Percentiles rank a stretch among this genome's conserved stretches.
Conservation (phyloP, 805 yeast species). For the Tetrapisispora phaffii region DNA sequence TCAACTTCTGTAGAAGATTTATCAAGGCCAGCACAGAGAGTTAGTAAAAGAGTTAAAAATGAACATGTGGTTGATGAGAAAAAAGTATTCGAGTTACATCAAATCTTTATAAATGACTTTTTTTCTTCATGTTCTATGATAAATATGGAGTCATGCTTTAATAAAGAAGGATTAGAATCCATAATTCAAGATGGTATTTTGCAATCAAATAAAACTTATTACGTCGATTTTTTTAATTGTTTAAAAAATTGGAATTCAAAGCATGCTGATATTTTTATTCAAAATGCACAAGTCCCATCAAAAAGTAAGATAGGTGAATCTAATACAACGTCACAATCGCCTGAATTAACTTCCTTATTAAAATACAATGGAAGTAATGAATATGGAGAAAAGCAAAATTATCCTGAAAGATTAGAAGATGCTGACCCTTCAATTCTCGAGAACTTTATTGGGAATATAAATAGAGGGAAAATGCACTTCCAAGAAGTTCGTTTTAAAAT, state of each 20-base stretch:
- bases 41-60: conserved; percentile 34
- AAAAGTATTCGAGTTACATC: conserved; percentile 8
- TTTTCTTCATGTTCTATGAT: conserved; percentile 2
- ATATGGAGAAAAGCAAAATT: conserved; percentile 6
- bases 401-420: conserved; percentile 5
- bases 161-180: conserved; percentile 2
- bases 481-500: conserved; percentile 32
- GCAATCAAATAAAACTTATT: not conserved
- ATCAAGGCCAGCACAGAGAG: conserved; percentile 25
- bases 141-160: conserved; percentile 6
- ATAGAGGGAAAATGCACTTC: conserved; percentile 26
- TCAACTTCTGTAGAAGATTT: conserved; percentile 12
- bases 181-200: not conserved
- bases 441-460: conserved; percentile 22
- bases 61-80: conserved; percentile 16
- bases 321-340: conserved; percentile 11
- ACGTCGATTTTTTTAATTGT: conserved; percentile 27
- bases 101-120: conserved; percentile 14
- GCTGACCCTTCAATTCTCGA: conserved; percentile 10
- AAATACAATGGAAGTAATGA: conserved; percentile 24
- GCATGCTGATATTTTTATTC: conserved; percentile 26
- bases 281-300: conserved; percentile 9
- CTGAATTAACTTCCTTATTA: conserved; percentile 25
- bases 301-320: conserved; percentile 2
- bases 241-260: conserved; percentile 30